These are phyloP conservation scores for Pterula multifida DNA, from an alignment of 1,284 basidiomycete species.

Conservation along the genomic window DNA sequence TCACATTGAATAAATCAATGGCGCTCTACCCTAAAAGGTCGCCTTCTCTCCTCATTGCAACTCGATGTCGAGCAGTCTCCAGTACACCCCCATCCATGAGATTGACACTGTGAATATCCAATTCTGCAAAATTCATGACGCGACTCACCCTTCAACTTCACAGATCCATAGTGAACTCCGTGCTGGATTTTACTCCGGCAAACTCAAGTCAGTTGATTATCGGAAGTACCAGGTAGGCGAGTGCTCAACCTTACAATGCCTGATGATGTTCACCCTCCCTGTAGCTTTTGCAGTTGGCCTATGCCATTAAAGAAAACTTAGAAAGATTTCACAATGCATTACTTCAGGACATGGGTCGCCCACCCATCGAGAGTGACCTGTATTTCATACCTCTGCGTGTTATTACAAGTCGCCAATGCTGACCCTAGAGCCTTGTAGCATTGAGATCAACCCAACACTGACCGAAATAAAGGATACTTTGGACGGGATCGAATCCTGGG, in stretches of 20 bases:
- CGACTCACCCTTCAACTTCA: background rate
- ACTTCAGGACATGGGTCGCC: slow-evolving; percentile 44
- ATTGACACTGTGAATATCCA: slow-evolving; percentile 19
- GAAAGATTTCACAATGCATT: slow-evolving; percentile 43
- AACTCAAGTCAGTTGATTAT: slow-evolving; percentile 43
- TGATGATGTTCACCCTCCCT: background rate
- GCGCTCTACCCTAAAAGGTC: background rate
- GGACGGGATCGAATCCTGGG: slow-evolving; percentile 64
- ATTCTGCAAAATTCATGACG: background rate
- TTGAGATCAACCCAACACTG: slow-evolving; percentile 39
- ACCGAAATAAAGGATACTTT: slow-evolving; percentile 55
- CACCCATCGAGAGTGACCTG: slow-evolving; percentile 42
- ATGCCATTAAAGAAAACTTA: slow-evolving; percentile 56
- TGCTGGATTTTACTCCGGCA: slow-evolving; percentile 43
- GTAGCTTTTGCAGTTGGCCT: slow-evolving; percentile 44
- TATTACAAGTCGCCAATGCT: background rate
- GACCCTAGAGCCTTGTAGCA: background rate
- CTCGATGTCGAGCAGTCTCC: background rate
- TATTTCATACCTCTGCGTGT: slow-evolving; percentile 20
- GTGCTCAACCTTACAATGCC: background rate
- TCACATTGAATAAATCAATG: too few relatives aligned
- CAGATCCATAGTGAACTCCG: slow-evolving; percentile 44
- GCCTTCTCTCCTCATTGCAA: background rate
- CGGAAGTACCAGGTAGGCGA: slow-evolving; percentile 42
- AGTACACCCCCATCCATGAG: slow-evolving; percentile 23